Base-by-base conservation (phyloP, 148 eudicot species). In the Fagopyrum homotropicum region DNA sequence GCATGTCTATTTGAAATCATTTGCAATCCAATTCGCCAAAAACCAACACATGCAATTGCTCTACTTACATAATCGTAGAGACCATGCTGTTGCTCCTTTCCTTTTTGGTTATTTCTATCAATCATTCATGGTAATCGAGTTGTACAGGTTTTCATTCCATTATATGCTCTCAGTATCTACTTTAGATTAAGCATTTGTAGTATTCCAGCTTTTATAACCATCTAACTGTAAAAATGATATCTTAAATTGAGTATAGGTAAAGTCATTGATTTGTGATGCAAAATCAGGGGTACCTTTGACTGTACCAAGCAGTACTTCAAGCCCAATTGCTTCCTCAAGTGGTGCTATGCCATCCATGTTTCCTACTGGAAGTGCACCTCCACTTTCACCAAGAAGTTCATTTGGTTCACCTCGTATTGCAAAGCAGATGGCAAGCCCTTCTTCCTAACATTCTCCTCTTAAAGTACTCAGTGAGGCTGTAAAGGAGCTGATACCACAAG, bases 311-410 rank as follows among this genome's bases (percentile, higher is more conserved):
- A 81, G 84, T 75, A 78, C 85, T 77, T 87, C 96, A 52, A 87
- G 86, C 81, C 78, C 94, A 81, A 92, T 88, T 69, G 89, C 91
- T 77, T 82, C 92, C 76, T 75, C 94, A 46, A 84, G 80, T 77
- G 91, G 84, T 86, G 75, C 98, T 14, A 80, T 90, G 76, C 99
- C 99, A 46, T 96, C 99, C 74, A 89, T 96, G 95, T 92, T 93
- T 85, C 91, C 98, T 49, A 97, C 98, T 72, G 98, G 99, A 72
- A 96, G 97, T 82, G 89, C 99, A 14, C 99, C 99, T 78, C 99
- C 99, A 12, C 94, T 92, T 79, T 96, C 99, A 64, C 99, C 99
- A 10, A 90, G 99, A 80, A 92, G 99, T 79, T 89, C 91, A 76
- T 89, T 97, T 74, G 99, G 99, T 59, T 96, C 99, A 72, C 99